Evolutionary conservation across 1,139 yeast species (phyloP).

Genomic region (Suhomyces taliae): DNA sequence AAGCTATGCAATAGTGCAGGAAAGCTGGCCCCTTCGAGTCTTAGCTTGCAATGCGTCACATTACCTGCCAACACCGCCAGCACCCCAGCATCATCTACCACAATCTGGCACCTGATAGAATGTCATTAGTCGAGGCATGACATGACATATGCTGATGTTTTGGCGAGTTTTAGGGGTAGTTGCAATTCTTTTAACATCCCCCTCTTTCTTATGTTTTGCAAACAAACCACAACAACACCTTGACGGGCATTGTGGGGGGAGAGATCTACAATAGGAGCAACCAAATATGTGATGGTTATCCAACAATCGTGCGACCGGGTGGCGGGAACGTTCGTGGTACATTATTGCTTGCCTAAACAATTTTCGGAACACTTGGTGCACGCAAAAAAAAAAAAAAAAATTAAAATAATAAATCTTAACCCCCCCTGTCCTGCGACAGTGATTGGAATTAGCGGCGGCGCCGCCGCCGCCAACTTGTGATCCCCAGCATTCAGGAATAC

Average conservation of each 20-base stretch:
- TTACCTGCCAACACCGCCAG: background rate
- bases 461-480: too few relatives aligned
- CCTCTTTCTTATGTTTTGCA: too few relatives aligned
- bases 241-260: too few relatives aligned
- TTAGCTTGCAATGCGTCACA: background rate
- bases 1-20: constrained; percentile 1
- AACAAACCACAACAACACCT: too few relatives aligned
- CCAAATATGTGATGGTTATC: background rate
- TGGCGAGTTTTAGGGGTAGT: too few relatives aligned
- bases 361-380: background rate
- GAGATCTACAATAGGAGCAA: background rate
- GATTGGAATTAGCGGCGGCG: too few relatives aligned
- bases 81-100: background rate
- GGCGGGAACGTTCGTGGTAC: background rate
- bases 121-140: background rate
- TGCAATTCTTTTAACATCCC: too few relatives aligned
- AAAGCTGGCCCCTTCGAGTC: background rate
- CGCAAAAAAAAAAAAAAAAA: too few relatives aligned
- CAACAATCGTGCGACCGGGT: background rate
- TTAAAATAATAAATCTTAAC: too few relatives aligned
- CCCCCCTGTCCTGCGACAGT: too few relatives aligned
- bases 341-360: background rate
- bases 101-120: too few relatives aligned
- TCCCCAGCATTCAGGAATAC: too few relatives aligned
- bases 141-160: background rate